Conservation (phyloP, 306 rosid species). For the Lotus japonicus region DNA sequence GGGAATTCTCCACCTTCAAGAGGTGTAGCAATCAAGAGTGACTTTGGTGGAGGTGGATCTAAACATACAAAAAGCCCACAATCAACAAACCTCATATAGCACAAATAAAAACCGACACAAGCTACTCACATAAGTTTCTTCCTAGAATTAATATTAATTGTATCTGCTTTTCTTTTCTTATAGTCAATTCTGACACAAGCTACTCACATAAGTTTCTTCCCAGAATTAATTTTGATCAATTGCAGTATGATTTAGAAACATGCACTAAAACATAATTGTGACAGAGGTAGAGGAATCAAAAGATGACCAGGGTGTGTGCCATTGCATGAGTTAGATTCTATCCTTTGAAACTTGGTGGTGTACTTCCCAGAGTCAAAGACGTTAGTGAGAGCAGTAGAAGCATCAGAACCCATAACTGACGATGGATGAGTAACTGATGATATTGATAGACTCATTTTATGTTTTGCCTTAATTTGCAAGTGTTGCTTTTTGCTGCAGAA, state of each 20-base stretch:
- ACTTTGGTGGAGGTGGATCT: constrained; percentile 55
- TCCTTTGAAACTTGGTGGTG: constrained; percentile 29
- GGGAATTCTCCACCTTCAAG: constrained; percentile 59
- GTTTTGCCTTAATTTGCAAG: no score
- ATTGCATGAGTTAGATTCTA: constrained; percentile 25
- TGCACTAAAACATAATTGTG: not conserved
- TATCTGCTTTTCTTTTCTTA: no score
- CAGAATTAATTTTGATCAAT: no score
- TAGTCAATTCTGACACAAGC: no score
- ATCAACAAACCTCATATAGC: not conserved
- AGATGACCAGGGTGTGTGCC: constrained; percentile 3
- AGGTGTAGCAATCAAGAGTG: constrained; percentile 66
- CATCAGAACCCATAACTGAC: constrained; percentile 32
- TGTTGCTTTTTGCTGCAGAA: not conserved
- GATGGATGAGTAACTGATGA: no score
- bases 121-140: no score
- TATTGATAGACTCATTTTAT: no score
- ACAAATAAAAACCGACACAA: not conserved
- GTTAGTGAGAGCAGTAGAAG: constrained; percentile 19
- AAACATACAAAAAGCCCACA: not conserved
- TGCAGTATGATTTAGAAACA: no score
- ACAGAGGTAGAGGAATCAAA: not conserved
- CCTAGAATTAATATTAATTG: no score
- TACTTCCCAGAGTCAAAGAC: constrained; percentile 48
- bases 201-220: no score